These are phyloP conservation scores for Colletotrichum lini DNA, from an alignment of 2,329 filamentous ascomycete species.

Conservation along the genomic window DNA sequence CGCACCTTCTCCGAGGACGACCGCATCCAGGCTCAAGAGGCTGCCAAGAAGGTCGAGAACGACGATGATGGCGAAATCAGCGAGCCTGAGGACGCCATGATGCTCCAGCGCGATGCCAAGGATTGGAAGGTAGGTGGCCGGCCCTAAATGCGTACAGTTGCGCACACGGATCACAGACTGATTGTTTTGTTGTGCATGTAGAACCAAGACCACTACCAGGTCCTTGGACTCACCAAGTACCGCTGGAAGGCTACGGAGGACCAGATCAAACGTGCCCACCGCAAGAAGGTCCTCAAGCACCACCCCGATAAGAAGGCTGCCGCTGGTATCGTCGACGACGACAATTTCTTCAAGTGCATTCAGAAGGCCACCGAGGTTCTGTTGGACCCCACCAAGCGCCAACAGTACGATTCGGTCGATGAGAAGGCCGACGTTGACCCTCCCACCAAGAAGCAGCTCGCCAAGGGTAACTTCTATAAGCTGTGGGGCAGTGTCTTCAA, in stretches of 20 bases:
- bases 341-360: conserved; percentile 99
- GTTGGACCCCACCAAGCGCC: conserved; percentile 89
- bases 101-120: conserved; percentile 94
- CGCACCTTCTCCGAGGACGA: conserved; percentile 99
- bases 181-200: conserved; percentile 52
- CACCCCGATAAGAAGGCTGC: conserved; percentile 99
- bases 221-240: conserved; percentile 93
- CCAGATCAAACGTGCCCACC: conserved; percentile 98
- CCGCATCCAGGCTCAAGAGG: conserved; percentile 94
- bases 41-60: conserved; percentile 95
- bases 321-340: conserved; percentile 87
- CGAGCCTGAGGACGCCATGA: conserved; percentile 92
- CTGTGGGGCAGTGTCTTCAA: conserved; percentile 93
- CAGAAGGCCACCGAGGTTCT: conserved; percentile 97
- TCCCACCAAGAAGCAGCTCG: conserved; percentile 89
- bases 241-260: conserved; percentile 94
- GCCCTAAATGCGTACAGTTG: background rate
- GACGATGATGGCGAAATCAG: conserved; percentile 92
- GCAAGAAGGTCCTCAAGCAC: conserved; percentile 99
- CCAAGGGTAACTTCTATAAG: conserved; percentile 95
- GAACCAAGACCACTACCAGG: conserved; percentile 97
- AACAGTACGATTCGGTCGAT: conserved; percentile 97
- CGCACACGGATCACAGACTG: conserved; percentile 6
- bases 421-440: conserved; percentile 93
- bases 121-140: conserved; percentile 89